Percentiles rank a stretch among this genome's conserved stretches.
Evolutionary conservation across 2,329 filamentous ascomycete genomes (phyloP).

Genomic region (Pseudogymnoascus sp.): DNA sequence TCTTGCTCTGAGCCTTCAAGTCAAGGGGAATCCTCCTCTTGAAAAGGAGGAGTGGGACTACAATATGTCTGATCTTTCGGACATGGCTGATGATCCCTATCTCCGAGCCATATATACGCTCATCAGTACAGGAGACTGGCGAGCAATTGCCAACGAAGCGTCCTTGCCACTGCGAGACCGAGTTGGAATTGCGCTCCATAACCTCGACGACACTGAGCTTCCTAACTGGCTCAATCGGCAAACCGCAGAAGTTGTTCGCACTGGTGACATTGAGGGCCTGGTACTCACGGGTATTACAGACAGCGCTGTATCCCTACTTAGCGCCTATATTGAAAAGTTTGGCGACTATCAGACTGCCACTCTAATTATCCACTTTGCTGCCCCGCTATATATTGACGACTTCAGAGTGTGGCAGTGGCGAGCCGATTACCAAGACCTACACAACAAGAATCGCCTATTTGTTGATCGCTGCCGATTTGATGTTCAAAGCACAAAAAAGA

Average conservation of each 20-base stretch:
- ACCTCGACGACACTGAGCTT: slow-evolving; percentile 54
- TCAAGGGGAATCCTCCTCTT: slow-evolving; percentile 37
- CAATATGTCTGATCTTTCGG: slow-evolving; percentile 22
- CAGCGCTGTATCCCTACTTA: slow-evolving; percentile 64
- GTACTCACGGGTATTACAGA: slow-evolving; percentile 72
- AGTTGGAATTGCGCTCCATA: slow-evolving; percentile 62
- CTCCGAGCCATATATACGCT: slow-evolving; percentile 71
- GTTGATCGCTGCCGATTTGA: slow-evolving; percentile 71
- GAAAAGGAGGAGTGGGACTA: slow-evolving; percentile 25
- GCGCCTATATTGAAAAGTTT: slow-evolving; percentile 67
- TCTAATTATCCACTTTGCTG: slow-evolving; percentile 64
- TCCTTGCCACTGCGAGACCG: slow-evolving; percentile 69
- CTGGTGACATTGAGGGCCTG: slow-evolving; percentile 69
- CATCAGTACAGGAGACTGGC: slow-evolving; percentile 71
- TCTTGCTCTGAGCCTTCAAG: slow-evolving; percentile 56
- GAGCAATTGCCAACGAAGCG: slow-evolving; percentile 61
- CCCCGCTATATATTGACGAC: slow-evolving; percentile 70
- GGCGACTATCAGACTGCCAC: slow-evolving; percentile 73
- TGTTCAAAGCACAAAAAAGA: slow-evolving; percentile 64
- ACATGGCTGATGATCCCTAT: slow-evolving; percentile 63
- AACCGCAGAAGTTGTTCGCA: slow-evolving; percentile 50
- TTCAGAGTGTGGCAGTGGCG: slow-evolving; percentile 69
- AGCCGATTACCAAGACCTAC: slow-evolving; percentile 60
- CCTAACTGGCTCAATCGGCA: slow-evolving; percentile 61
- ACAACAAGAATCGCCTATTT: slow-evolving; percentile 66